These are phyloP conservation scores for Paramecium sexaurelia DNA, from an alignment of 73 alveolate genomes.

Conservation along the genomic window DNA sequence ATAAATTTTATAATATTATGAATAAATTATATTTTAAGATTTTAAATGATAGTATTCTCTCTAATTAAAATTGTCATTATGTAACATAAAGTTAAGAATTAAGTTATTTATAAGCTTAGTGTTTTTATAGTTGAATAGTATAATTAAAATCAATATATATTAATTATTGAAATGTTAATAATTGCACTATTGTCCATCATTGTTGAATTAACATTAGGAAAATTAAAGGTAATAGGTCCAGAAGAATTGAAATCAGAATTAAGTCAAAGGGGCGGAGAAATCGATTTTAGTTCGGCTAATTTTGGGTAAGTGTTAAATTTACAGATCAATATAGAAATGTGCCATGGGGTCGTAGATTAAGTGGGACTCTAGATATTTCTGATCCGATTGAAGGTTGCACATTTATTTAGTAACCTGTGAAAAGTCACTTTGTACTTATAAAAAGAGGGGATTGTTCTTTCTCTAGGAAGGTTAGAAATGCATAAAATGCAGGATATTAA, in stretches of 20 bases:
- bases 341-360: constrained; percentile 54
- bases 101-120: no score
- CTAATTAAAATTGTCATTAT: no score
- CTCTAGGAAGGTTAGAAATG: constrained; percentile 77
- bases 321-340: neutral
- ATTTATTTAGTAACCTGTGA: neutral
- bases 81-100: no score
- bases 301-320: constrained; percentile 20
- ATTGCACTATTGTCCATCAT: neutral
- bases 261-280: neutral
- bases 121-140: no score
- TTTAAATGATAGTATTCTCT: no score
- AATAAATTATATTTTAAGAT: no score
- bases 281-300: neutral
- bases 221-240: neutral
- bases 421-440: constrained; percentile 47
- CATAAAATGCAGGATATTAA: constrained; percentile 72
- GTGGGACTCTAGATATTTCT: neutral
- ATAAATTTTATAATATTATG: no score
- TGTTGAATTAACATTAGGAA: neutral
- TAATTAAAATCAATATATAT: no score
- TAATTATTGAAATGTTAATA: neutral
- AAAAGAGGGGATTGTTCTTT: constrained; percentile 79
- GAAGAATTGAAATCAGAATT: neutral
- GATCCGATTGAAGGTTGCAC: neutral